Evolutionary conservation across 257 asterid species (phyloP), one percentile per base, ranked within the genome.

Genomic region (Petrea volubilis): DNA sequence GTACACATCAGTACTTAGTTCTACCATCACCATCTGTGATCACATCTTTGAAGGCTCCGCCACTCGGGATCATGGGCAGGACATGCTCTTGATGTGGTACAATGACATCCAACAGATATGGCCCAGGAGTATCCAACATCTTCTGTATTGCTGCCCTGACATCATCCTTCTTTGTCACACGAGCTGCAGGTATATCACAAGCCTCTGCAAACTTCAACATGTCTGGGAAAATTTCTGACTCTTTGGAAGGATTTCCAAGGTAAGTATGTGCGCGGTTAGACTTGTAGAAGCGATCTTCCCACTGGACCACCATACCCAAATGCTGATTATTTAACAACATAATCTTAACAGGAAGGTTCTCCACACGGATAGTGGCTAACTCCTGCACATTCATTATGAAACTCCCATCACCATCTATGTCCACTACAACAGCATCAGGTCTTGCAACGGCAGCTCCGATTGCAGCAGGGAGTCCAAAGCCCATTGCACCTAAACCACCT

Each of bases 401-500:
- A 73, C 98, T 90, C 18, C 98, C 97, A 52, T 92, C 98, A 0
- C 98, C 98, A 56, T 90, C 97, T 13, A 90, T 90, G 67, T 90
- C 97, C 47, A 90, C 96, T 24, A 92, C 95, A 9, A 85, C 60
- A 0, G 80, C 73, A 79, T 88, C 93, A 0, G 97, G 97, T 71
- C 89, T 78, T 6, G 96, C 97, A 11, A 90, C 90, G 11, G 88
- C 89, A 23, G 96, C 98, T 24, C 97, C 98, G 1, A 90, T 85
- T 7, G 97, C 97, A 12, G 98, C 95, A 44, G 97, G 97, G 10
- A 92, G 82, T 2, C 96, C 95, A 13, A 90, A 90, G 0, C 97
- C 96, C 96, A 92, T 90, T 2, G 96, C 97, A 1, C 98, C 96
- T 24, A 90, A 67, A 23, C 97, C 97, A 40, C 93, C 85, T 0